Conservation (phyloP, 768 basidiomycete species). For the Leccinum uliginosum region DNA sequence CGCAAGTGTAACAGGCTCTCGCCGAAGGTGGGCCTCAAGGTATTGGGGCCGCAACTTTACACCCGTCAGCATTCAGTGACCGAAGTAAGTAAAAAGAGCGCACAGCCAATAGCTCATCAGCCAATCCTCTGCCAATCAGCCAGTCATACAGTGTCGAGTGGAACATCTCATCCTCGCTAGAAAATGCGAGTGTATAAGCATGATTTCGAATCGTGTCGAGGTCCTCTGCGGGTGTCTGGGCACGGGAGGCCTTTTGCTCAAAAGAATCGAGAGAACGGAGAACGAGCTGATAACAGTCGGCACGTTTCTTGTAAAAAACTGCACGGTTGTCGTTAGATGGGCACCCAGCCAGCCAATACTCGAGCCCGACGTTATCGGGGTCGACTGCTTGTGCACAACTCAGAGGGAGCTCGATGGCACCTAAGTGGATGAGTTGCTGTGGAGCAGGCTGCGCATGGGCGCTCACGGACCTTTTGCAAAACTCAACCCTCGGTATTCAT, state of each 20-base stretch:
- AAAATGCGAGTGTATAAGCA: slow-evolving; percentile 83
- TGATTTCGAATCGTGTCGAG: slow-evolving; percentile 72
- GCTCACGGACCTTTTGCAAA: slow-evolving; percentile 69
- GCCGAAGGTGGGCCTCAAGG: slow-evolving; percentile 82
- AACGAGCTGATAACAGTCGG: slow-evolving; percentile 77
- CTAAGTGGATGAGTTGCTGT: slow-evolving; percentile 34
- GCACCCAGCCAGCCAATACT: slow-evolving; percentile 68
- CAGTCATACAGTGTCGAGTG: slow-evolving; percentile 94
- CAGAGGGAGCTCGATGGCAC: slow-evolving; percentile 81
- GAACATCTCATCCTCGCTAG: slow-evolving; percentile 86
- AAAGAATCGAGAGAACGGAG: slow-evolving; percentile 78
- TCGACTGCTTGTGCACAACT: slow-evolving; percentile 79
- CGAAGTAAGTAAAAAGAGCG: slow-evolving; percentile 17
- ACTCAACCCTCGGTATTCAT: slow-evolving; percentile 82
- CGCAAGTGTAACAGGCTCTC: slow-evolving; percentile 74
- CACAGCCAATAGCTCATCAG: slow-evolving; percentile 90
- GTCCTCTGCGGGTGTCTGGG: slow-evolving; percentile 39
- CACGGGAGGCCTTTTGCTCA: slow-evolving; percentile 54
- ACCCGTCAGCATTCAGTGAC: slow-evolving; percentile 9
- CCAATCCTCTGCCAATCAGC: slow-evolving; percentile 74
- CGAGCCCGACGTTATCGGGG: slow-evolving; percentile 65
- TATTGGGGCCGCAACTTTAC: slow-evolving; percentile 77
- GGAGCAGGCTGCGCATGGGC: not conserved
- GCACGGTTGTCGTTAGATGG: slow-evolving; percentile 57
- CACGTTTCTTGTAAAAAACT: slow-evolving; percentile 55